phyloP scores from a whole-genome alignment of 352 stramenopile species.

The Pythium folliculosum region DNA sequence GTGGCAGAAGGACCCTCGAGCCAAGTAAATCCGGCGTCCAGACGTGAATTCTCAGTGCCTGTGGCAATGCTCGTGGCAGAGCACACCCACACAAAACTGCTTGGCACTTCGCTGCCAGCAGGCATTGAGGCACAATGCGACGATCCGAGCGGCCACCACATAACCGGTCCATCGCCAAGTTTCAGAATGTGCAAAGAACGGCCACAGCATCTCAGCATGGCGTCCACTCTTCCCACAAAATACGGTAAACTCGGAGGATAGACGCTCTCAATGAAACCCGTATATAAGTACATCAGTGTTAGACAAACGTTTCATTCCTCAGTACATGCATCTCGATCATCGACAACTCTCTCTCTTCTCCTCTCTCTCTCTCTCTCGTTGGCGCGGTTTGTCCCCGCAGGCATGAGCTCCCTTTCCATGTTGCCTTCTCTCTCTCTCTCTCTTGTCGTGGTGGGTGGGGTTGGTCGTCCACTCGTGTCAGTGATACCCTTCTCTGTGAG shows the following conservation, averaged over 20 bases:
- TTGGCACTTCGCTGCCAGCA: neutral
- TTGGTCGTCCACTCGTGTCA: neutral
- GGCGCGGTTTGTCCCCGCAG: constrained; percentile 17
- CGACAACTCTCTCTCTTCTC: neutral
- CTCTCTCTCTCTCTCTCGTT: constrained; percentile 2
- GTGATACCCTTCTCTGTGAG: neutral
- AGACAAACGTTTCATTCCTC: constrained; percentile 1
- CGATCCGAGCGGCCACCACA: neutral
- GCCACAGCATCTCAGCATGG: neutral
- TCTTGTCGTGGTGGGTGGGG: neutral
- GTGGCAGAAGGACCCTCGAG: neutral
- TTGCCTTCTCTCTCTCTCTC: constrained; percentile 9
- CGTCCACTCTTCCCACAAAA: neutral
- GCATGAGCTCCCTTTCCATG: constrained; percentile 6
- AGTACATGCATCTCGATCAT: constrained; percentile 1
- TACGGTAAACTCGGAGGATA: neutral
- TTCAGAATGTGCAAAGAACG: neutral
- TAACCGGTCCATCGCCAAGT: neutral
- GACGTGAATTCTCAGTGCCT: neutral
- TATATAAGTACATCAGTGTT: neutral
- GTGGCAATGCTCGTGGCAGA: too few species aligned
- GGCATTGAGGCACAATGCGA: neutral
- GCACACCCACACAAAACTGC: neutral
- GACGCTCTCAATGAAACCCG: neutral
- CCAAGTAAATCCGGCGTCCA: neutral